Evolutionary conservation across 352 stramenopile genomes (phyloP).

Genomic region (Elongisporangium anandrum): DNA sequence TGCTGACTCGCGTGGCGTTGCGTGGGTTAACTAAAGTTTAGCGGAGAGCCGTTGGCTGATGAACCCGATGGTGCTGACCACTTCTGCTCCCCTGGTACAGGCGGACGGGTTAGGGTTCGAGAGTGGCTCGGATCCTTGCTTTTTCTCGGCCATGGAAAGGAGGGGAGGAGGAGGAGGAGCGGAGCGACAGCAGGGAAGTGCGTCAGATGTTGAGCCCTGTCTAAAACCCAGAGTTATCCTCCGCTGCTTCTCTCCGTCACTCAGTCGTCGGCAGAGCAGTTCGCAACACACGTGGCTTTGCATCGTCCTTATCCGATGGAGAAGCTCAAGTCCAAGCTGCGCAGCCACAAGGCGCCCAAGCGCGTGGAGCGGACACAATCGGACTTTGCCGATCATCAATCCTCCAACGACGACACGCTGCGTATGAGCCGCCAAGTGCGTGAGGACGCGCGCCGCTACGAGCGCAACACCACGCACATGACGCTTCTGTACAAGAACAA

Average conservation of each 20-base stretch:
- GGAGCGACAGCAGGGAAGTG: background rate
- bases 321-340: conserved; percentile 65
- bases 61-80: background rate
- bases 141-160: background rate
- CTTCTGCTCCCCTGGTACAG: background rate
- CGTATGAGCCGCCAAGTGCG: conserved; percentile 37
- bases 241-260: background rate
- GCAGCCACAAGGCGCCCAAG: conserved; percentile 33
- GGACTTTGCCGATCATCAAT: conserved; percentile 6
- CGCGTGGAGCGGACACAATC: conserved; percentile 21
- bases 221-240: background rate
- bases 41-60: background rate
- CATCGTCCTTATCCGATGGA: conserved; percentile 23
- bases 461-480: conserved; percentile 19
- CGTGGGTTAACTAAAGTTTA: background rate
- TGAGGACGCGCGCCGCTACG: conserved; percentile 26
- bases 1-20: background rate
- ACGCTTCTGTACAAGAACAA: background rate
- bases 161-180: background rate
- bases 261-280: conserved; percentile 12
- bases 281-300: conserved; percentile 7
- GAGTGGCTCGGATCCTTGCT: background rate
- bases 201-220: background rate
- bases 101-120: background rate
- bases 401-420: conserved; percentile 32